Conservation (phyloP, 305 asterid species). For the Fraxinus velutina region DNA sequence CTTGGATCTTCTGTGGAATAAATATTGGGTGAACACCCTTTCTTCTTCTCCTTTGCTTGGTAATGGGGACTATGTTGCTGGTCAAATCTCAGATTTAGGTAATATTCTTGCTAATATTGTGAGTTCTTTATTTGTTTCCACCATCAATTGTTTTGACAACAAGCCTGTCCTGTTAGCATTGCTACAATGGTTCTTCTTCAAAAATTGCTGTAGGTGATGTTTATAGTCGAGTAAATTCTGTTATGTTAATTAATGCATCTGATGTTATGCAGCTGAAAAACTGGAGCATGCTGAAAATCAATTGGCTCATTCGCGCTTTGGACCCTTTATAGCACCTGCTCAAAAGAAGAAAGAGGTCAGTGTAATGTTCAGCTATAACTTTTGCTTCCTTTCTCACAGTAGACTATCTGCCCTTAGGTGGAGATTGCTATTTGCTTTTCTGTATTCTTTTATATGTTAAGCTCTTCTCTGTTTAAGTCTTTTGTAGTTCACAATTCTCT, state of each 20-base stretch:
- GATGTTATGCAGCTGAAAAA: conserved; percentile 71
- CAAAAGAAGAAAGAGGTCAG: conserved; percentile 88
- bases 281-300: conserved; percentile 96
- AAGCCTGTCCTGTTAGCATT: conserved; percentile 12
- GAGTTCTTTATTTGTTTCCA: conserved; percentile 7
- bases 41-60: conserved; percentile 97
- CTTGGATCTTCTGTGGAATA: conserved; percentile 91
- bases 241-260: conserved; percentile 17
- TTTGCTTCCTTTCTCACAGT: not conserved
- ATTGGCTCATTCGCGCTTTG: conserved; percentile 77
- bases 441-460: not conserved
- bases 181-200: conserved; percentile 1
- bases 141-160: conserved; percentile 4
- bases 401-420: not conserved
- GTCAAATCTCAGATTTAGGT: conserved; percentile 95
- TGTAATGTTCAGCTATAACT: conserved; percentile 13
- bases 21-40: conserved; percentile 98
- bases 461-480: not conserved
- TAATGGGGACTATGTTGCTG: conserved; percentile 95
- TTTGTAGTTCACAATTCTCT: not conserved
- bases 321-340: conserved; percentile 62
- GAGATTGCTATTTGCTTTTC: not conserved
- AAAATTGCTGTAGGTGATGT: not conserved
- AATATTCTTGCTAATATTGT: conserved; percentile 21
- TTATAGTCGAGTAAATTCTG: not conserved